Evolutionary conservation across 2,329 filamentous ascomycete genomes (phyloP).

Genomic region (Colletotrichum melonis): DNA sequence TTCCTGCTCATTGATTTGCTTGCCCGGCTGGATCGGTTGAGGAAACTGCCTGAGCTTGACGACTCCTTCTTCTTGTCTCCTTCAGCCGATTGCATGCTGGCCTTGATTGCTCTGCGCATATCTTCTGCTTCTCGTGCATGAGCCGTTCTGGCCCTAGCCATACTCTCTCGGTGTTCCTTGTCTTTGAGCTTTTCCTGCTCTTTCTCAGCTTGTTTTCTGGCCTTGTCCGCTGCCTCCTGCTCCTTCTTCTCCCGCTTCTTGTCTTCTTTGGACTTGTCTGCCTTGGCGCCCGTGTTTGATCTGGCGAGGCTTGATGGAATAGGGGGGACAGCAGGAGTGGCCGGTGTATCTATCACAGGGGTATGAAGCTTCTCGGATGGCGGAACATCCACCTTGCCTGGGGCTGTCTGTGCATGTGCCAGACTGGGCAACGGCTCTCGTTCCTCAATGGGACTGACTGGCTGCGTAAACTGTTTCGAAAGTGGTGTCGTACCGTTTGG

Average conservation of each 20-base stretch:
- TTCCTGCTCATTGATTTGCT: slow-evolving; percentile 85
- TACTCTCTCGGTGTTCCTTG: slow-evolving; percentile 52
- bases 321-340: slow-evolving; percentile 43
- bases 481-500: slow-evolving; percentile 58
- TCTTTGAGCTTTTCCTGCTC: slow-evolving; percentile 57
- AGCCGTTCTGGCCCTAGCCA: slow-evolving; percentile 48
- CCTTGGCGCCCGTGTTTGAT: slow-evolving; percentile 37
- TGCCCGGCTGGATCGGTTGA: slow-evolving; percentile 76
- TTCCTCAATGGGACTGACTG: slow-evolving; percentile 57
- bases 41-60: slow-evolving; percentile 57
- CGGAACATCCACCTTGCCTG: slow-evolving; percentile 47
- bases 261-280: slow-evolving; percentile 66
- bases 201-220: slow-evolving; percentile 57
- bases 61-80: slow-evolving; percentile 54
- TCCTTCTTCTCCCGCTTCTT: slow-evolving; percentile 78
- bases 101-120: slow-evolving; percentile 71
- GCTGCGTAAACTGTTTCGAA: slow-evolving; percentile 63
- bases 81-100: slow-evolving; percentile 72
- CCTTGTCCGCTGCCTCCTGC: slow-evolving; percentile 64
- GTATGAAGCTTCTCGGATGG: slow-evolving; percentile 38
- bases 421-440: slow-evolving; percentile 68
- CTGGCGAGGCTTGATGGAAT: slow-evolving; percentile 39
- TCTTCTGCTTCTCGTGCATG: slow-evolving; percentile 70
- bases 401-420: slow-evolving; percentile 75
- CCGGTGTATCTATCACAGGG: slow-evolving; percentile 47